Percentiles rank a stretch among this genome's conserved stretches.
phyloP scores from a whole-genome alignment of 495 filamentous ascomycete species.

The Aspergillus bertholletiae region DNA sequence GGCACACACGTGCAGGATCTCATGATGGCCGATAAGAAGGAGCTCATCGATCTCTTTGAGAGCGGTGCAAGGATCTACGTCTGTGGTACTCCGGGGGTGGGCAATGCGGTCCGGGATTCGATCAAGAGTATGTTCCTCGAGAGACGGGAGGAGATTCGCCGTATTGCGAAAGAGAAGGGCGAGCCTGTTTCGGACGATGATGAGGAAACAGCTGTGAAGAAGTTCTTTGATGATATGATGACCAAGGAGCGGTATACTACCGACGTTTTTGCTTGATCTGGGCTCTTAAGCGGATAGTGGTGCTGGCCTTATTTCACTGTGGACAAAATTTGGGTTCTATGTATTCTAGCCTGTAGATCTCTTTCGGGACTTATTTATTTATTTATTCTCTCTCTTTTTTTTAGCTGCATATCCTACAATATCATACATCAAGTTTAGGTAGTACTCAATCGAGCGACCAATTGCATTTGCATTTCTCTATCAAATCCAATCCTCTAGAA shows the following conservation, averaged over 20 bases:
- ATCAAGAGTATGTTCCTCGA: conserved; percentile 47
- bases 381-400: too few species aligned
- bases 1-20: conserved; percentile 61
- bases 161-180: conserved; percentile 13
- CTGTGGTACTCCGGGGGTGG: conserved; percentile 61
- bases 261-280: conserved; percentile 57
- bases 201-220: conserved; percentile 38
- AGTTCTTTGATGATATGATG: conserved; percentile 54
- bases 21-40: conserved; percentile 48
- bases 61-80: conserved; percentile 62
- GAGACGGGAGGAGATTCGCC: conserved; percentile 39
- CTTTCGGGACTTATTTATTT: too few species aligned
- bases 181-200: conserved; percentile 39
- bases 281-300: background rate
- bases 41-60: conserved; percentile 52
- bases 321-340: too few species aligned
- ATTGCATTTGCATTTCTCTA: background rate
- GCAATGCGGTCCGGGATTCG: conserved; percentile 53
- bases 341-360: too few species aligned
- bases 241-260: conserved; percentile 61
- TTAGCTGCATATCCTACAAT: background rate
- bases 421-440: background rate
- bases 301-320: background rate
- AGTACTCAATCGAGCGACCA: background rate
- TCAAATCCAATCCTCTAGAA: too few species aligned